Conservation (phyloP, 2,329 filamentous ascomycete species). For the Colletotrichum eleusines region DNA sequence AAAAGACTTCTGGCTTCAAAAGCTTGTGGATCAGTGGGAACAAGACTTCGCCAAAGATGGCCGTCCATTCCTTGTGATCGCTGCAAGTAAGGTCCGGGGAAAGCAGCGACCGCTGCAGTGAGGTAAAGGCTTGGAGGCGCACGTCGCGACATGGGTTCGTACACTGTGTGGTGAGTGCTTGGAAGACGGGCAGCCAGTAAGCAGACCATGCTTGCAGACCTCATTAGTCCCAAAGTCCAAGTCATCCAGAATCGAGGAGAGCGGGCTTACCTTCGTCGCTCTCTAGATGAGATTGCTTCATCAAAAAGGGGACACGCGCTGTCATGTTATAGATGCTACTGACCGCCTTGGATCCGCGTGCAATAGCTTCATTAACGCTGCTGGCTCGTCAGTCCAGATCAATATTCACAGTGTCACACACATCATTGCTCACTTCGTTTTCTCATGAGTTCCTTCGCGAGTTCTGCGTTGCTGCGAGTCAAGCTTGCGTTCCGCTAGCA, state of each 20-base stretch:
- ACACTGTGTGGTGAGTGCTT: constrained; percentile 88
- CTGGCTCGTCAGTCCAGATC: background rate
- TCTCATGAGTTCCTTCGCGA: constrained; percentile 63
- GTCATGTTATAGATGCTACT: constrained; percentile 86
- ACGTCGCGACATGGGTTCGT: constrained; percentile 95
- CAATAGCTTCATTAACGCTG: constrained; percentile 71
- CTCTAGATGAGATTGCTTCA: constrained; percentile 93
- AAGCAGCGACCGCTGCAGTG: constrained; percentile 86
- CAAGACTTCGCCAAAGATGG: constrained; percentile 92
- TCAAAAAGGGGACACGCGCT: constrained; percentile 83
- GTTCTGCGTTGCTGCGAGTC: constrained; percentile 59
- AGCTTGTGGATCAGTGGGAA: constrained; percentile 91
- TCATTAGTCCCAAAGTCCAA: constrained; percentile 44
- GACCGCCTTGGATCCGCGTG: constrained; percentile 84
- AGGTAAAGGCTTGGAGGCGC: constrained; percentile 87
- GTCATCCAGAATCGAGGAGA: background rate
- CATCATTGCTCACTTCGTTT: constrained; percentile 62
- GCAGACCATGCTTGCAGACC: constrained; percentile 85
- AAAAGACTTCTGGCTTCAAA: constrained; percentile 94
- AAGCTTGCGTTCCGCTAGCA: constrained; percentile 75
- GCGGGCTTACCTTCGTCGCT: constrained; percentile 76
- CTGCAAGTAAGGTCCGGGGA: constrained; percentile 86
- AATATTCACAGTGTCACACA: constrained; percentile 47
- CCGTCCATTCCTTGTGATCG: constrained; percentile 91
- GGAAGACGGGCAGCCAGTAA: constrained; percentile 97